These are phyloP conservation scores for Candida odintsovae DNA, from an alignment of 805 yeast genomes.

Conservation along the genomic window DNA sequence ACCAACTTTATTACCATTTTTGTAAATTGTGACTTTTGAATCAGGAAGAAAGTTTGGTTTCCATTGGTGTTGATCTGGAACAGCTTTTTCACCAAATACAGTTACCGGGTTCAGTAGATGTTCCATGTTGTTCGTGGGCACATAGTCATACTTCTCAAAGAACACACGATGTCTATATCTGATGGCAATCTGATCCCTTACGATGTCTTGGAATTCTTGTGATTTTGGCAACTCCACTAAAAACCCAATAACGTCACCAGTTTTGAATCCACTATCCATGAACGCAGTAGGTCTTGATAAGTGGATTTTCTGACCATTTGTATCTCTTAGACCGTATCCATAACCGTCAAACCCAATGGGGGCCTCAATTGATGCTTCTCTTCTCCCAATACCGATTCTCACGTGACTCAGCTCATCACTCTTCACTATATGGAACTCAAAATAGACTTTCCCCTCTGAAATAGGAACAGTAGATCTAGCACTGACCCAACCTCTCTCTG, in stretches of 20 bases:
- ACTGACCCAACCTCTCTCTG: conserved; percentile 74
- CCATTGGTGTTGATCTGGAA: conserved; percentile 42
- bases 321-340: conserved; percentile 86
- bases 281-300: conserved; percentile 59
- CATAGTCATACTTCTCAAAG: conserved; percentile 82
- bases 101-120: conserved; percentile 69
- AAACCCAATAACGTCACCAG: conserved; percentile 84
- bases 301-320: conserved; percentile 69
- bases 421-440: conserved; percentile 61
- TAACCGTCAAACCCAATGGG: conserved; percentile 96
- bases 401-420: conserved; percentile 47
- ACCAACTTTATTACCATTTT: conserved; percentile 71
- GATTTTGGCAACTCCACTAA: conserved; percentile 61
- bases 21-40: conserved; percentile 63
- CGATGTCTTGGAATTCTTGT: conserved; percentile 39
- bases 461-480: conserved; percentile 69
- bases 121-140: conserved; percentile 62
- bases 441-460: conserved; percentile 73
- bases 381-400: conserved; percentile 74
- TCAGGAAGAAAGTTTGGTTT: conserved; percentile 43
- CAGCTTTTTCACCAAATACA: conserved; percentile 63
- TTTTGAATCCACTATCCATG: conserved; percentile 48
- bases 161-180: conserved; percentile 69
- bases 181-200: conserved; percentile 84
- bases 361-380: conserved; percentile 87